Percentiles rank a stretch among this genome's conserved stretches.
phyloP scores from a whole-genome alignment of 352 stramenopile species.

The Sclerospora graminicola region DNA sequence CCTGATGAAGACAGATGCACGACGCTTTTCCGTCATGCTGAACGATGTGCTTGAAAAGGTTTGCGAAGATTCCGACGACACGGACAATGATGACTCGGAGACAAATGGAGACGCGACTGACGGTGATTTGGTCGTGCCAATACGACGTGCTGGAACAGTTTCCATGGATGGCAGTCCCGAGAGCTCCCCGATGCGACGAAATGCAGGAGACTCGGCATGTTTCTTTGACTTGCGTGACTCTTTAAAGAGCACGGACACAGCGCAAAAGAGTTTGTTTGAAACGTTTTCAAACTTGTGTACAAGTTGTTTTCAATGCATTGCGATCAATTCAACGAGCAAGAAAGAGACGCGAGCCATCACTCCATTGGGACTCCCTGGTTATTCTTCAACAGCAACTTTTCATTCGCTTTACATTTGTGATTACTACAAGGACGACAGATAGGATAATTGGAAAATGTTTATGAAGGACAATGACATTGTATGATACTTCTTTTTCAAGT shows the following conservation, averaged over 20 bases:
- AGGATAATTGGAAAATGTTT: constrained; percentile 2
- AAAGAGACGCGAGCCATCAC: constrained; percentile 16
- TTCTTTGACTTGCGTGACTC: no score
- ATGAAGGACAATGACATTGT: no score
- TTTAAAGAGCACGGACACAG: no score
- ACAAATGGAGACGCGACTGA: constrained; percentile 29
- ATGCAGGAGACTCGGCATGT: no score
- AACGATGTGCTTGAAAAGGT: constrained; percentile 36
- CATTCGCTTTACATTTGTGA: constrained; percentile 31
- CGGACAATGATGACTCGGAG: constrained; percentile 15
- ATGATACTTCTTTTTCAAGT: constrained; percentile 8
- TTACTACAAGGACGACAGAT: constrained; percentile 44
- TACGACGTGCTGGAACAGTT: no score
- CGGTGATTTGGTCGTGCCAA: no score
- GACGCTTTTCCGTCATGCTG: constrained; percentile 34
- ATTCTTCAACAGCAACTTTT: constrained; percentile 27
- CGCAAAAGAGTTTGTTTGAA: no score
- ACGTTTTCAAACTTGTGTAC: no score
- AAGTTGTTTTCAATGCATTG: no score
- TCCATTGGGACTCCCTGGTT: constrained; percentile 34
- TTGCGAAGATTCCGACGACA: constrained; percentile 9
- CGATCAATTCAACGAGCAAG: constrained; percentile 3
- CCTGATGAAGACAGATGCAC: constrained; percentile 35
- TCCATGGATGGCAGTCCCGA: no score
- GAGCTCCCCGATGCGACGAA: no score